phyloP scores from a whole-genome alignment of 306 rosid species.

The Rubus idaeus region DNA sequence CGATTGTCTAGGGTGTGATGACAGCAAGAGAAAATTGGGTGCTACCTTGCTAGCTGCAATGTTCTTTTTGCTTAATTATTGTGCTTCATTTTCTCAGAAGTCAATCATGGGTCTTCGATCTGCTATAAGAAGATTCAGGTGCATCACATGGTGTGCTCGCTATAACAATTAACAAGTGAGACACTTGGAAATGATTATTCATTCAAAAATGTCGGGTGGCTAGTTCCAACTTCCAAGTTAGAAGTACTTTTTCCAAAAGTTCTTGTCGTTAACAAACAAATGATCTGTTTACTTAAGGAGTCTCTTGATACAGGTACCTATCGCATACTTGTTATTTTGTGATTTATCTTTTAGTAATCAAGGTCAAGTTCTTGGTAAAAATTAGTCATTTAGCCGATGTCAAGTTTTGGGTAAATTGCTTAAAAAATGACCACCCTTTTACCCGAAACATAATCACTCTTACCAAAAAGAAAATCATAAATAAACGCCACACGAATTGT shows the following conservation, averaged over 20 bases:
- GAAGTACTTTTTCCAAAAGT: background rate
- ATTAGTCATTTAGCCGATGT: too few relatives aligned
- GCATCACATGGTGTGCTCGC: background rate
- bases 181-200: slow-evolving; percentile 1
- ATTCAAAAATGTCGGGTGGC: background rate
- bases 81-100: background rate
- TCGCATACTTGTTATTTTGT: too few relatives aligned
- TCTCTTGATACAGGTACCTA: too few relatives aligned
- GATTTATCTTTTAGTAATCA: too few relatives aligned
- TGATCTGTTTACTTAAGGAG: too few relatives aligned
- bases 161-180: background rate
- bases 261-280: too few relatives aligned
- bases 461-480: too few relatives aligned
- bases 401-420: too few relatives aligned
- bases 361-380: too few relatives aligned
- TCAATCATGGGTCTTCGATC: background rate
- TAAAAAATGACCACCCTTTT: too few relatives aligned
- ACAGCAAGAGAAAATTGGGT: slow-evolving; percentile 3
- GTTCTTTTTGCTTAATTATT: background rate
- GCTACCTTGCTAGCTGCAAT: background rate
- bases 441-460: too few relatives aligned
- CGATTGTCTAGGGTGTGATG: background rate
- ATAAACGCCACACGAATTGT: too few relatives aligned
- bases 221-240: background rate
- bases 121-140: background rate